Conservation (phyloP, 129 eudicot species). For the Lonicera japonica region DNA sequence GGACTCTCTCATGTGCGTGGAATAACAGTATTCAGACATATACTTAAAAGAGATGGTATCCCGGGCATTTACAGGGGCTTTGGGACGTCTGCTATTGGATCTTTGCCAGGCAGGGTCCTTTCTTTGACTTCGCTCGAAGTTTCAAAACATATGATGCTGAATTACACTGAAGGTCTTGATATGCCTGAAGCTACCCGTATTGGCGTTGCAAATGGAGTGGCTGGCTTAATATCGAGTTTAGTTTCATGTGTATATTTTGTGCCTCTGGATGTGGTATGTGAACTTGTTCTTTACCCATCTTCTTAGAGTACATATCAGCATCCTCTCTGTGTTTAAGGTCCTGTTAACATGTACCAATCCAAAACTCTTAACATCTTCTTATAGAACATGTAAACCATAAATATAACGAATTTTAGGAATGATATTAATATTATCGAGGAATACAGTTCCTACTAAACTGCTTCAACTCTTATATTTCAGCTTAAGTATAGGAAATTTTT, state of each 20-base stretch:
- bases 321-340: no score
- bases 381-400: no score
- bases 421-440: no score
- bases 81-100: slow-evolving; percentile 62
- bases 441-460: no score
- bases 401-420: no score
- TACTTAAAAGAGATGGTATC: slow-evolving; percentile 43
- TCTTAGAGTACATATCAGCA: not conserved
- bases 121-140: slow-evolving; percentile 58
- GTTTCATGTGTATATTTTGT: slow-evolving; percentile 60
- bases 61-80: slow-evolving; percentile 63
- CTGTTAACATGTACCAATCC: no score
- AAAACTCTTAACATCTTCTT: no score
- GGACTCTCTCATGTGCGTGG: slow-evolving; percentile 39
- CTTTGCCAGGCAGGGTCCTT: slow-evolving; percentile 61
- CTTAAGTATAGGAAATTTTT: no score
- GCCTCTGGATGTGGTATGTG: slow-evolving; percentile 66
- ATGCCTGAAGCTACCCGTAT: slow-evolving; percentile 55
- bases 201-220: slow-evolving; percentile 56
- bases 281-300: not conserved
- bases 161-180: slow-evolving; percentile 37
- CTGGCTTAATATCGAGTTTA: slow-evolving; percentile 58
- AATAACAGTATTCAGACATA: slow-evolving; percentile 37
- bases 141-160: slow-evolving; percentile 54
- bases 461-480: no score